A percentile compares a stretch with the other conserved stretches of the same genome.
Evolutionary conservation across 139 green algal genomes (phyloP).

Genomic region (Ettlia oleoabundans): DNA sequence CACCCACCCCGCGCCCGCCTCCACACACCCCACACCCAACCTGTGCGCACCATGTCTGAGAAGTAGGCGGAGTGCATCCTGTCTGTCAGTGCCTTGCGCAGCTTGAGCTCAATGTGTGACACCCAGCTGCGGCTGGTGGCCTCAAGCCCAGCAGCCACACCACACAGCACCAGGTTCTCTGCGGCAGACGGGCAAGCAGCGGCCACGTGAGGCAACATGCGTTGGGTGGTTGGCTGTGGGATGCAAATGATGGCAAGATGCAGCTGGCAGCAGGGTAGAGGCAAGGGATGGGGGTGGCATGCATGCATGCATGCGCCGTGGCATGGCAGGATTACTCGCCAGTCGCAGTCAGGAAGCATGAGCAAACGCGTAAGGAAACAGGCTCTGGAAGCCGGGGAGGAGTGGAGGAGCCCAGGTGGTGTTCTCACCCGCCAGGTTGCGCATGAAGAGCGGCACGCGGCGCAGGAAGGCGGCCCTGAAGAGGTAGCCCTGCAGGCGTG

Average conservation of each 20-base stretch:
- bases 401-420: no score
- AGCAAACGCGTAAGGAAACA: no score
- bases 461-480: constrained; percentile 76
- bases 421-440: constrained; percentile 50
- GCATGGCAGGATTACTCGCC: no score
- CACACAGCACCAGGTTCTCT: constrained; percentile 76
- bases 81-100: constrained; percentile 62
- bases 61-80: constrained; percentile 71
- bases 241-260: not conserved
- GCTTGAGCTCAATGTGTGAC: constrained; percentile 59
- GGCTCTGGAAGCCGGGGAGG: no score
- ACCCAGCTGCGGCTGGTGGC: constrained; percentile 52
- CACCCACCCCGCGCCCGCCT: not conserved
- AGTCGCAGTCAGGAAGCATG: not conserved
- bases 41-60: constrained; percentile 71
- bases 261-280: no score
- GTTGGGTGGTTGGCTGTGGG: not conserved
- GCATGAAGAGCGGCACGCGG: constrained; percentile 66
- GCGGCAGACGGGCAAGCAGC: no score
- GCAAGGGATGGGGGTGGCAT: not conserved
- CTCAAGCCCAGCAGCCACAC: constrained; percentile 57
- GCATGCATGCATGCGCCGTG: no score
- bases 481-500: constrained; percentile 72
- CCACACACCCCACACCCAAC: not conserved
- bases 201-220: no score